Conservation (phyloP, 2,329 filamentous ascomycete species). For the Calonectria ilicicola region DNA sequence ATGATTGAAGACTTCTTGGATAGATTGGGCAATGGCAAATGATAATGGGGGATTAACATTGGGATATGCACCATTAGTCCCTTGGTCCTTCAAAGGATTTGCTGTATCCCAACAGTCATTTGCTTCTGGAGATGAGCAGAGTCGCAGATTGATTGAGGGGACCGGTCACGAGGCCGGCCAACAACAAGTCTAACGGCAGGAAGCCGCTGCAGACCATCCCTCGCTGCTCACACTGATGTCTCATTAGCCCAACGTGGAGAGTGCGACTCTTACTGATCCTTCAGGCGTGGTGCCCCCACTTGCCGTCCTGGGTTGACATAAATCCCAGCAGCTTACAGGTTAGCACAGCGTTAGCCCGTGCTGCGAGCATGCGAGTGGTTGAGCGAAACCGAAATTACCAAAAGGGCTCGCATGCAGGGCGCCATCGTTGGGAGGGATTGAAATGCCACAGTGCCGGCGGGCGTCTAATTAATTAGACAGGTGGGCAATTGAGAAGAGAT, state of each 20-base stretch:
- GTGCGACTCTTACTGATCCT: not conserved
- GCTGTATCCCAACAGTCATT: not conserved
- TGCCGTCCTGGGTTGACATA: not conserved
- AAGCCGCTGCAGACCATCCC: not conserved
- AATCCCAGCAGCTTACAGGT: not conserved
- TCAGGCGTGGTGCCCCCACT: not conserved
- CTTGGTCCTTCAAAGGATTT: not conserved
- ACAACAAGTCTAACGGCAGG: not conserved
- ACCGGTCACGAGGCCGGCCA: not conserved
- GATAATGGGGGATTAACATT: not conserved
- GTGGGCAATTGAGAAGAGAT: not conserved
- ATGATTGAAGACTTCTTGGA: not conserved
- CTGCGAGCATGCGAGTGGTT: not conserved
- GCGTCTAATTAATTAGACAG: not conserved
- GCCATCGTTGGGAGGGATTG: not conserved
- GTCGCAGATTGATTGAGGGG: not conserved
- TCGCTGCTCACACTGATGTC: not conserved
- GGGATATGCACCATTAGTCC: not conserved
- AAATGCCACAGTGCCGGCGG: not conserved
- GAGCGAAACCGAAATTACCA: not conserved
- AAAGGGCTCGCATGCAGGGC: not conserved
- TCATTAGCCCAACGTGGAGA: not conserved
- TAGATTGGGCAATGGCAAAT: not conserved
- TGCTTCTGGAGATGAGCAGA: slow-evolving; percentile 2
- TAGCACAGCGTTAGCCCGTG: not conserved